These are phyloP conservation scores for Paramyrothecium sp. DNA, from an alignment of 2,329 filamentous ascomycete species.

Conservation along the genomic window DNA sequence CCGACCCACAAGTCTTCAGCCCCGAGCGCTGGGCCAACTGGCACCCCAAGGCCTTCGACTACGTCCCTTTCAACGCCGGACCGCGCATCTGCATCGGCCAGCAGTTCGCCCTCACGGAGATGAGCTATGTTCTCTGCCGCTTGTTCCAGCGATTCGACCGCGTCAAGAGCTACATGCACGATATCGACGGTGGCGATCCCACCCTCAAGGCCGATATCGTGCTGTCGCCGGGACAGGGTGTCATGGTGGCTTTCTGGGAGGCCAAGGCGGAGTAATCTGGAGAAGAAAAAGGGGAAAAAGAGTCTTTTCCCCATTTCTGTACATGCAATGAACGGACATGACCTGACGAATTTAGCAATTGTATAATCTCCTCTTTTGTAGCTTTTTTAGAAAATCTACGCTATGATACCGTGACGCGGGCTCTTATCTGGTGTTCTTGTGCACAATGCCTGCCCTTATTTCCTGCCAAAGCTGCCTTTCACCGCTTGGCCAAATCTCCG, in stretches of 20 bases:
- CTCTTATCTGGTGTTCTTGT: too few relatives aligned
- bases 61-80: slow-evolving; percentile 74
- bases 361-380: neutral
- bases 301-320: neutral
- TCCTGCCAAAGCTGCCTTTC: slow-evolving; percentile 49
- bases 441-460: slow-evolving; percentile 10
- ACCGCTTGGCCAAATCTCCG: slow-evolving; percentile 74
- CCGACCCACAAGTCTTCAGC: slow-evolving; percentile 50
- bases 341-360: neutral
- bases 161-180: slow-evolving; percentile 56
- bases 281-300: neutral
- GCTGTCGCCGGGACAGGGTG: slow-evolving; percentile 57
- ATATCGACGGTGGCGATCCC: slow-evolving; percentile 53
- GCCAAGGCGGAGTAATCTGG: slow-evolving; percentile 23
- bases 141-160: slow-evolving; percentile 70
- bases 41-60: slow-evolving; percentile 67
- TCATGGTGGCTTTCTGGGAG: slow-evolving; percentile 56
- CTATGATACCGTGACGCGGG: neutral
- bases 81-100: slow-evolving; percentile 75
- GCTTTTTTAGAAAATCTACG: neutral
- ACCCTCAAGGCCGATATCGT: slow-evolving; percentile 59
- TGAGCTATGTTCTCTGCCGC: slow-evolving; percentile 69
- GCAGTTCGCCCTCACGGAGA: slow-evolving; percentile 79
- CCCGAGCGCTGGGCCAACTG: slow-evolving; percentile 67
- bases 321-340: slow-evolving; percentile 1